Conservation (phyloP, 192 early-diverging fungal genomes). For the Obelidium mucronatum region DNA sequence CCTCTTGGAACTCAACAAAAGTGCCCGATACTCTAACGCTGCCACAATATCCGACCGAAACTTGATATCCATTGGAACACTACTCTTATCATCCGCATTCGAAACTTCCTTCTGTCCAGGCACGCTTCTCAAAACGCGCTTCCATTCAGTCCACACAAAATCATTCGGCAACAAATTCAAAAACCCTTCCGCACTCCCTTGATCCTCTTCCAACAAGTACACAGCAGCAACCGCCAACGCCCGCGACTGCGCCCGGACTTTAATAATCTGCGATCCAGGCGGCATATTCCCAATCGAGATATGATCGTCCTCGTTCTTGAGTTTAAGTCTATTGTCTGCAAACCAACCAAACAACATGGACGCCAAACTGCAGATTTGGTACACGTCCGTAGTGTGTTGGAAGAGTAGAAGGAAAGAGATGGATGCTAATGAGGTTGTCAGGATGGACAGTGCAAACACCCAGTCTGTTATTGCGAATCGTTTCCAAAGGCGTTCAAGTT, state of each 20-base stretch:
- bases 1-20: not conserved
- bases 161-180: not conserved
- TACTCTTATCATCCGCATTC: not conserved
- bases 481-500: no score
- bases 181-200: not conserved
- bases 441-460: not conserved
- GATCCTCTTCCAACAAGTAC: not conserved
- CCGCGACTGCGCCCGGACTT: not conserved
- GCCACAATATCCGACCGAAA: not conserved
- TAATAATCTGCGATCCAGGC: not conserved
- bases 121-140: not conserved
- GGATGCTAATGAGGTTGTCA: not conserved
- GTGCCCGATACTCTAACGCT: not conserved
- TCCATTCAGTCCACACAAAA: not conserved
- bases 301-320: conserved; percentile 11
- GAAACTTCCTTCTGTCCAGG: not conserved
- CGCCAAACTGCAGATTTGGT: conserved; percentile 1
- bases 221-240: not conserved
- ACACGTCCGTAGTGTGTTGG: not conserved
- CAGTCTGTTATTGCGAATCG: not conserved
- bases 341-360: conserved; percentile 26
- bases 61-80: not conserved
- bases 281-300: not conserved
- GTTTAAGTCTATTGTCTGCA: conserved; percentile 6
- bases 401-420: conserved; percentile 20